Percentiles rank a stretch among this genome's conserved stretches.
phyloP scores from a whole-genome alignment of 1,284 basidiomycete genomes.

The Farysia itapuensis region DNA sequence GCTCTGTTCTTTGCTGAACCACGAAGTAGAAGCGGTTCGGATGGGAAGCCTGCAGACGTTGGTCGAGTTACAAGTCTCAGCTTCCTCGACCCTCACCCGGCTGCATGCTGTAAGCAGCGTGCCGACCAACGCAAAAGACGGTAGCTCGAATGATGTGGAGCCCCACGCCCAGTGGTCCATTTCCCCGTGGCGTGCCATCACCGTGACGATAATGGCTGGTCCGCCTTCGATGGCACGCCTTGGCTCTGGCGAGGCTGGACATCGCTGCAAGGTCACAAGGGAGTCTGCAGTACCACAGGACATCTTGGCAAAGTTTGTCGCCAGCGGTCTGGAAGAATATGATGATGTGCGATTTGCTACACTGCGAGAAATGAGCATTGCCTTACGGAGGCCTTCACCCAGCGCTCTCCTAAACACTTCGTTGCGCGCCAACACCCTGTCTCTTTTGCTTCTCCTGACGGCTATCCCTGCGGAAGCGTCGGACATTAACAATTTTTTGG shows the following conservation, averaged over 20 bases:
- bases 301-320: conserved; percentile 38
- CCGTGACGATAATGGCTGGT: conserved; percentile 36
- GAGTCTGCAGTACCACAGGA: conserved; percentile 34
- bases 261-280: conserved; percentile 14
- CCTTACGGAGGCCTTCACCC: conserved; percentile 28
- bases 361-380: conserved; percentile 71
- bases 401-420: conserved; percentile 44
- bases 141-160: conserved; percentile 1
- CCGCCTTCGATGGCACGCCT: conserved; percentile 24
- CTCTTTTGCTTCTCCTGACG: conserved; percentile 74
- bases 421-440: conserved; percentile 69
- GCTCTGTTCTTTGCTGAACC: conserved; percentile 35
- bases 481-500: conserved; percentile 83
- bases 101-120: conserved; percentile 4
- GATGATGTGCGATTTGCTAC: conserved; percentile 87
- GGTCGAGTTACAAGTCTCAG: conserved; percentile 27
- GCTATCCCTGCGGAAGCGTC: conserved; percentile 76
- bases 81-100: conserved; percentile 21
- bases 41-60: conserved; percentile 25
- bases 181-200: conserved; percentile 37
- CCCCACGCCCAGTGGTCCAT: conserved; percentile 20
- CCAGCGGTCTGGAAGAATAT: conserved; percentile 61
- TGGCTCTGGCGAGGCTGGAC: conserved; percentile 16
- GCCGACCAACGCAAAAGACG: conserved; percentile 1
- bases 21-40: conserved; percentile 24